Conservation (phyloP, 345 rosid species). For the Citrus medica region DNA sequence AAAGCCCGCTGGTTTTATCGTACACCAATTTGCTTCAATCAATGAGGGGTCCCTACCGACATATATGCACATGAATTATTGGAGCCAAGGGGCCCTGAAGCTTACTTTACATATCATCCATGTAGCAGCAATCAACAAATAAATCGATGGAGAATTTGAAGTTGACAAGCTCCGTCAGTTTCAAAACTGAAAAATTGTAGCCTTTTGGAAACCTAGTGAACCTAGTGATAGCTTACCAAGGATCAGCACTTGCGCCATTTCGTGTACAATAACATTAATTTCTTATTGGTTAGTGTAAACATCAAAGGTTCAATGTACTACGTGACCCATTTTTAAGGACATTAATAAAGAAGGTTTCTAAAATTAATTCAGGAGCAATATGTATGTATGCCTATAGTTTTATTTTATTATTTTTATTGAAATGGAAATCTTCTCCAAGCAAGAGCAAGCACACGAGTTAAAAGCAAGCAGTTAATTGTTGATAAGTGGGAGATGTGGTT, state of each 20-base stretch:
- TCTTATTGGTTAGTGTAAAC: no score
- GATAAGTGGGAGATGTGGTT: slow-evolving; percentile 11
- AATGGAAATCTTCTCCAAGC: no score
- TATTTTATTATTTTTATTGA: no score
- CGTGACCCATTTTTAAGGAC: neutral
- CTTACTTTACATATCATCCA: neutral
- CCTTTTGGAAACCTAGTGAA: neutral
- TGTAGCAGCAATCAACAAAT: no score
- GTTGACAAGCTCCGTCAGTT: no score
- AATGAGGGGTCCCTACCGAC: neutral
- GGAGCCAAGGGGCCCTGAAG: neutral
- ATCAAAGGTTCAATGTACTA: neutral
- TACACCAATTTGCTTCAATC: slow-evolving; percentile 2
- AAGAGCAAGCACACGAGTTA: neutral
- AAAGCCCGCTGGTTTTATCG: slow-evolving; percentile 10
- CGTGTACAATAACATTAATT: neutral
- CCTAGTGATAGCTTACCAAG: neutral
- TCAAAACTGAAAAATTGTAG: neutral
- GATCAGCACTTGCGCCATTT: neutral
- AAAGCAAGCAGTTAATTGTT: neutral
- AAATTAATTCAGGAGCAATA: neutral
- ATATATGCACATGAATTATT: neutral
- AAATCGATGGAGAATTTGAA: no score
- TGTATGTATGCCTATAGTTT: no score
- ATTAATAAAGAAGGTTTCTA: neutral